Evolutionary conservation across 805 yeast genomes (phyloP).

Genomic region (Zygoascus tannicola): DNA sequence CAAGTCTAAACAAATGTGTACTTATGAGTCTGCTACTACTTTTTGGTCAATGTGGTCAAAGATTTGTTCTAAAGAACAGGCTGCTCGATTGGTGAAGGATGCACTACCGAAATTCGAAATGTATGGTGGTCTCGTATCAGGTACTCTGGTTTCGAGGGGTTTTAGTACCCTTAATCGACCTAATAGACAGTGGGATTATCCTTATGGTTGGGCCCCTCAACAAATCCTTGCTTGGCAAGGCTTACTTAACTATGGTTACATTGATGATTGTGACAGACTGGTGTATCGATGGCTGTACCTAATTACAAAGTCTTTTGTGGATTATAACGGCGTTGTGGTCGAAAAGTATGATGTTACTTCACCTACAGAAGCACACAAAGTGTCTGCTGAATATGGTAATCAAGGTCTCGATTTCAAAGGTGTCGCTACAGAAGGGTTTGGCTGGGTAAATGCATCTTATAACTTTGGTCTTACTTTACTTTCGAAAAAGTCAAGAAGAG

Average conservation of each 20-base stretch:
- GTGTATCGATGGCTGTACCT: constrained; percentile 82
- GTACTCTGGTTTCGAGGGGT: constrained; percentile 69
- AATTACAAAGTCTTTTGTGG: constrained; percentile 85
- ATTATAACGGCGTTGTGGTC: constrained; percentile 87
- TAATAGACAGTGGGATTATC: constrained; percentile 97
- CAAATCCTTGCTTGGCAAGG: constrained; percentile 94
- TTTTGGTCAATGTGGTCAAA: constrained; percentile 92
- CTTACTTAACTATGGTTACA: constrained; percentile 58
- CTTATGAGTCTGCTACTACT: constrained; percentile 78
- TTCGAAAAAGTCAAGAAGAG: constrained; percentile 58
- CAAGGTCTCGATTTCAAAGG: constrained; percentile 91
- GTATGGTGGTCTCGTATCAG: constrained; percentile 82
- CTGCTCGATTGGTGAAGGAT: constrained; percentile 45
- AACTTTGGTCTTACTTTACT: constrained; percentile 60
- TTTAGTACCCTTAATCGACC: constrained; percentile 60
- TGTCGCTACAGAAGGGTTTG: constrained; percentile 93
- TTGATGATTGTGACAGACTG: constrained; percentile 55
- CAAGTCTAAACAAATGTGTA: constrained; percentile 42
- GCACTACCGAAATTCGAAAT: constrained; percentile 68
- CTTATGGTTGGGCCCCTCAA: constrained; percentile 98
- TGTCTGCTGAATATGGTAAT: constrained; percentile 93
- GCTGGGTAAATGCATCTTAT: constrained; percentile 94
- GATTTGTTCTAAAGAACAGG: constrained; percentile 58
- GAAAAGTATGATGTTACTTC: constrained; percentile 89
- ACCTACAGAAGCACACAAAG: constrained; percentile 77